phyloP scores from a whole-genome alignment of 2,329 filamentous ascomycete species.

The Bipolaris cookei region DNA sequence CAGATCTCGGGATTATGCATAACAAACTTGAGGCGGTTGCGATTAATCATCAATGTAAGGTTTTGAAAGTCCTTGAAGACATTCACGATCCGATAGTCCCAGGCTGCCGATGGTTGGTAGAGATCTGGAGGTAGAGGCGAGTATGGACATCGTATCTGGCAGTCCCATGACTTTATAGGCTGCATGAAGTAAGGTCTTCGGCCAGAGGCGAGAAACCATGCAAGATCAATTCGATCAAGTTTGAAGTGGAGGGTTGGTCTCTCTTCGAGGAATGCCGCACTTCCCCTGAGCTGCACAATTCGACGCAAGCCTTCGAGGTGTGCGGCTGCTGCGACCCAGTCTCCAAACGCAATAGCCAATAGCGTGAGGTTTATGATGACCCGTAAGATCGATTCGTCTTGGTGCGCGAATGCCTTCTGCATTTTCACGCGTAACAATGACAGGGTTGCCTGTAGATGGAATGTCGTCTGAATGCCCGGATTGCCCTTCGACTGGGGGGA shows the following conservation, averaged over 20 bases:
- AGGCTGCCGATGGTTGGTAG: background rate
- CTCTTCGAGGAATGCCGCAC: background rate
- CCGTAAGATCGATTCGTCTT: background rate
- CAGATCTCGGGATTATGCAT: background rate
- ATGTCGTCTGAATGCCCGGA: background rate
- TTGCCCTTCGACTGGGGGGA: background rate
- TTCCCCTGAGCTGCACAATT: background rate
- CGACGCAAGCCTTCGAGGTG: background rate
- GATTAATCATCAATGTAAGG: background rate
- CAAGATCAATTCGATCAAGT: background rate
- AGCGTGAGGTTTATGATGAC: background rate
- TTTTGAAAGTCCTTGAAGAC: background rate
- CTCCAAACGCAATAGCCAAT: background rate
- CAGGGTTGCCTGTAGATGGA: background rate
- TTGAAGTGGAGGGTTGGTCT: background rate
- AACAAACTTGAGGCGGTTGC: background rate
- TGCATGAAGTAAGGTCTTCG: background rate
- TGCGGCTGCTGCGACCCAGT: background rate
- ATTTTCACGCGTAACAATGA: background rate
- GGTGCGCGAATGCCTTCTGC: background rate
- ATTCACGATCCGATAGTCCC: background rate
- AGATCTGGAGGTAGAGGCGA: background rate
- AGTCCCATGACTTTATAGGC: background rate
- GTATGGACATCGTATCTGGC: background rate
- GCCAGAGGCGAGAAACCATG: background rate